A percentile compares a stretch with the other conserved stretches of the same genome.
These are phyloP conservation scores for Firmiana major DNA, from an alignment of 345 rosid species.

Conservation along the genomic window DNA sequence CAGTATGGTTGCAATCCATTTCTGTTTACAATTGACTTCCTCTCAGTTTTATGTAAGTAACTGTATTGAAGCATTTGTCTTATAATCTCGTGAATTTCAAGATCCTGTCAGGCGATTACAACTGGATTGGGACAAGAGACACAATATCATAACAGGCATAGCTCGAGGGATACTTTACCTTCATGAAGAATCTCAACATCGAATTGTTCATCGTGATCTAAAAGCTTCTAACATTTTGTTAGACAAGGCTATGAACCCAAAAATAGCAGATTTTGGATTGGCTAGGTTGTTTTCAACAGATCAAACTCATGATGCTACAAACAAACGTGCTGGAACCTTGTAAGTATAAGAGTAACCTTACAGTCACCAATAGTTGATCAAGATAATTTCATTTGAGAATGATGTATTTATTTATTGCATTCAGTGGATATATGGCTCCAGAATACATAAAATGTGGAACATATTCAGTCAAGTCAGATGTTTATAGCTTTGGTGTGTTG, in stretches of 20 bases:
- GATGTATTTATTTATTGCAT: background rate
- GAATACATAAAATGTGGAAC: constrained; percentile 24
- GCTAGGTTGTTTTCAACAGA: constrained; percentile 38
- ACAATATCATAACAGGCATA: constrained; percentile 23
- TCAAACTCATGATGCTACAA: constrained; percentile 28
- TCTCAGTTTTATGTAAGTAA: background rate
- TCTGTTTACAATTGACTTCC: background rate
- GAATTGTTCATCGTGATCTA: constrained; percentile 45
- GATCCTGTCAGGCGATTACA: background rate
- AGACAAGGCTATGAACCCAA: constrained; percentile 41
- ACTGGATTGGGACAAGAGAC: constrained; percentile 11
- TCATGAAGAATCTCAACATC: constrained; percentile 36
- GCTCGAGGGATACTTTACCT: constrained; percentile 45
- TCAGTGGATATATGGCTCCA: constrained; percentile 46
- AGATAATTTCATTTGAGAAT: constrained; percentile 17
- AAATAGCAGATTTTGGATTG: constrained; percentile 46
- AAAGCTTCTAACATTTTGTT: constrained; percentile 47
- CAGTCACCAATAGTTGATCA: background rate
- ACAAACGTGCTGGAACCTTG: constrained; percentile 36
- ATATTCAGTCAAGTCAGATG: constrained; percentile 39
- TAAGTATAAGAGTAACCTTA: constrained; percentile 9
- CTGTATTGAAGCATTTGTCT: background rate
- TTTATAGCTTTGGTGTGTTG: constrained; percentile 41
- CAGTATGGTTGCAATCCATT: constrained; percentile 14
- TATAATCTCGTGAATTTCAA: no score